A percentile compares a stretch with the other conserved stretches of the same genome.
These are phyloP conservation scores for Pseudoperonospora humuli DNA, from an alignment of 352 stramenopile species.

Conservation along the genomic window DNA sequence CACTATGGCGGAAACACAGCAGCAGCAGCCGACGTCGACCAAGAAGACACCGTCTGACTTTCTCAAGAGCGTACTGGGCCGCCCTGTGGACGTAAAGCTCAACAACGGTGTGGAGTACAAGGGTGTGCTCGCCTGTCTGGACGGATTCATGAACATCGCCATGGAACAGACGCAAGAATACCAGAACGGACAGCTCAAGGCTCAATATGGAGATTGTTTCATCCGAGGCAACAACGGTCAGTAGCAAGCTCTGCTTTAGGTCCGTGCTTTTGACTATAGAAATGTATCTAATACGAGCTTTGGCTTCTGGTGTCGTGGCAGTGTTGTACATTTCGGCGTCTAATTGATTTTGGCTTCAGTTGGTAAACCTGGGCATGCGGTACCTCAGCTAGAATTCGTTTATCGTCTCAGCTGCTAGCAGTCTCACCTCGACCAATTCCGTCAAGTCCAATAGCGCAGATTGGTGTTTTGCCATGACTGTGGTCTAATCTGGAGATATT, in stretches of 20 bases:
- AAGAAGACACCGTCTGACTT: slow-evolving; percentile 90
- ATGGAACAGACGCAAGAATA: slow-evolving; percentile 99
- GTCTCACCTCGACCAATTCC: too few species aligned
- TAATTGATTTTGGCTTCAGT: background rate
- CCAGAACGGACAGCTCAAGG: slow-evolving; percentile 97
- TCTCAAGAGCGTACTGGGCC: slow-evolving; percentile 89
- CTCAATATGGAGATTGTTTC: slow-evolving; percentile 99
- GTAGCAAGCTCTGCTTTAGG: background rate
- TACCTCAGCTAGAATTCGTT: too few species aligned
- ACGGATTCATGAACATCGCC: slow-evolving; percentile 99
- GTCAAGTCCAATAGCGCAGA: too few species aligned
- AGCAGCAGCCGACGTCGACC: slow-evolving; percentile 15
- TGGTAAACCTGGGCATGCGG: too few species aligned
- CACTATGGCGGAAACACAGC: slow-evolving; percentile 28
- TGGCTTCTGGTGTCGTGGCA: background rate
- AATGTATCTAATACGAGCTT: background rate
- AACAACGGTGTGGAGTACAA: slow-evolving; percentile 99
- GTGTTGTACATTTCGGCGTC: slow-evolving; percentile 3
- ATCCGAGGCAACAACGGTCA: slow-evolving; percentile 99
- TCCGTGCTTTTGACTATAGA: background rate
- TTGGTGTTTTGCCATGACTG: too few species aligned
- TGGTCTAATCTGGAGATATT: too few species aligned
- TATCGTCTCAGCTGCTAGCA: too few species aligned
- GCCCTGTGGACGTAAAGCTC: slow-evolving; percentile 97
- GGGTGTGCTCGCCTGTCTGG: slow-evolving; percentile 96